A percentile compares a stretch with the other conserved stretches of the same genome.
phyloP scores from a whole-genome alignment of 2,329 filamentous ascomycete species.

The Clarireedia hainanense region DNA sequence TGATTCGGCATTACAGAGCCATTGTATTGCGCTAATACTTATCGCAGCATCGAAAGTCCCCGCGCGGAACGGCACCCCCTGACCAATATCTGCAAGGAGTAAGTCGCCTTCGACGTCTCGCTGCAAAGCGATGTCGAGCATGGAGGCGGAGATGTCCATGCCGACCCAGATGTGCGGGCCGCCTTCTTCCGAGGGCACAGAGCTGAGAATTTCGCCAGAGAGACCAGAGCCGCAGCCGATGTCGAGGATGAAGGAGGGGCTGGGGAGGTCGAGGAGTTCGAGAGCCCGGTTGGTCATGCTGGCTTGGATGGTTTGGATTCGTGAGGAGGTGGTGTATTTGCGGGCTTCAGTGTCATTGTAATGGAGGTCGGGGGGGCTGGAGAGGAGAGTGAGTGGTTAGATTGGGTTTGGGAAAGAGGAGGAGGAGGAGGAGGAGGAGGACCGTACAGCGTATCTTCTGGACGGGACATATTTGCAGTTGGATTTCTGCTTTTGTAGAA shows the following conservation, averaged over 20 bases:
- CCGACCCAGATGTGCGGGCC: constrained; percentile 95
- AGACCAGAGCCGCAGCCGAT: constrained; percentile 94
- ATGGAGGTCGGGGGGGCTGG: constrained; percentile 86
- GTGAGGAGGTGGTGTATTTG: constrained; percentile 95
- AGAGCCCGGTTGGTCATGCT: constrained; percentile 92
- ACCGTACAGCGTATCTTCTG: constrained; percentile 83
- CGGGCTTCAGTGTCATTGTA: constrained; percentile 93
- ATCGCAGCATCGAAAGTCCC: constrained; percentile 93
- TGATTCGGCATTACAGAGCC: constrained; percentile 93
- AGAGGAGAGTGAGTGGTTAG: neutral
- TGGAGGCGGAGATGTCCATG: constrained; percentile 90
- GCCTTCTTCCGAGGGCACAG: constrained; percentile 59
- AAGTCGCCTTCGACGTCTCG: constrained; percentile 88
- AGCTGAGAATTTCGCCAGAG: constrained; percentile 84
- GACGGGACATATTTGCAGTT: constrained; percentile 75
- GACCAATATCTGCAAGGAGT: constrained; percentile 90
- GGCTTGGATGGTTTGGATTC: constrained; percentile 92
- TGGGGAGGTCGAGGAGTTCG: constrained; percentile 73
- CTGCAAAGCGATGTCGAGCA: constrained; percentile 92
- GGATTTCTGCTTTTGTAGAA: neutral
- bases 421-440: constrained; percentile 7
- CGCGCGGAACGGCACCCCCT: constrained; percentile 87
- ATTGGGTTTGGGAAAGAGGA: constrained; percentile 10
- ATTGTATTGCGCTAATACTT: constrained; percentile 93
- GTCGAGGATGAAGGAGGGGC: constrained; percentile 85